A percentile compares a stretch with the other conserved stretches of the same genome.
Evolutionary conservation across 2,329 filamentous ascomycete genomes (phyloP).

Genomic region (Aspergillus sp.): DNA sequence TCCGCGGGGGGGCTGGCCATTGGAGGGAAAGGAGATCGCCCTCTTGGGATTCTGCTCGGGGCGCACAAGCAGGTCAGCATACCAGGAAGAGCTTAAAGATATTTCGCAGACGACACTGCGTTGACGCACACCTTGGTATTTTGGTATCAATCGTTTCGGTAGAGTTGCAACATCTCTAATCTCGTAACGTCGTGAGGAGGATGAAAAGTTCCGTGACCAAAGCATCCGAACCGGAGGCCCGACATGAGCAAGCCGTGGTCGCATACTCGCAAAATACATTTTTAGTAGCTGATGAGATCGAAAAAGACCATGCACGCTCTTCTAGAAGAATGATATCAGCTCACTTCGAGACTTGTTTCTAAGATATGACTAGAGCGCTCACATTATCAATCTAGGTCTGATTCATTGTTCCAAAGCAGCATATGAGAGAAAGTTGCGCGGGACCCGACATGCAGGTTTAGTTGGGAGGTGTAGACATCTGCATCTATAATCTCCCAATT

Average conservation of each 20-base stretch:
- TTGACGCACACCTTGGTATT: slow-evolving; percentile 60
- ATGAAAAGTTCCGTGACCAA: slow-evolving; percentile 44
- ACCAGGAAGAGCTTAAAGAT: background rate
- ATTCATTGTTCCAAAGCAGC: slow-evolving; percentile 1
- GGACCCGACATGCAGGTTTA: background rate
- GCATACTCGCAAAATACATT: slow-evolving; percentile 26
- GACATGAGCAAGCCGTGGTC: slow-evolving; percentile 14
- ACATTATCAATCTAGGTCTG: background rate
- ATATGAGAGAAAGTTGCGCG: background rate
- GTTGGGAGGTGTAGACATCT: background rate
- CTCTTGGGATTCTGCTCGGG: slow-evolving; percentile 52
- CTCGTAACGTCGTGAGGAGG: slow-evolving; percentile 42
- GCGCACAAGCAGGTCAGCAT: background rate
- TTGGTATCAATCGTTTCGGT: slow-evolving; percentile 58
- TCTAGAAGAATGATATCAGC: background rate
- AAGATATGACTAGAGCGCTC: background rate
- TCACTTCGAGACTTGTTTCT: background rate
- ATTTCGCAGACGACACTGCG: background rate
- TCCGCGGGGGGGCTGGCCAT: slow-evolving; percentile 69
- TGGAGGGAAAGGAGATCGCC: slow-evolving; percentile 66
- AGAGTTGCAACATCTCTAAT: slow-evolving; percentile 49
- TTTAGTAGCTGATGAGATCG: background rate
- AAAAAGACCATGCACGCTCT: background rate
- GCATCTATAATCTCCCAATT: background rate
- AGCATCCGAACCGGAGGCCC: slow-evolving; percentile 11